A percentile compares a stretch with the other conserved stretches of the same genome.
Conservation (phyloP, 1,284 basidiomycete species). For the Austroboletus olivaceoglutinosus region DNA sequence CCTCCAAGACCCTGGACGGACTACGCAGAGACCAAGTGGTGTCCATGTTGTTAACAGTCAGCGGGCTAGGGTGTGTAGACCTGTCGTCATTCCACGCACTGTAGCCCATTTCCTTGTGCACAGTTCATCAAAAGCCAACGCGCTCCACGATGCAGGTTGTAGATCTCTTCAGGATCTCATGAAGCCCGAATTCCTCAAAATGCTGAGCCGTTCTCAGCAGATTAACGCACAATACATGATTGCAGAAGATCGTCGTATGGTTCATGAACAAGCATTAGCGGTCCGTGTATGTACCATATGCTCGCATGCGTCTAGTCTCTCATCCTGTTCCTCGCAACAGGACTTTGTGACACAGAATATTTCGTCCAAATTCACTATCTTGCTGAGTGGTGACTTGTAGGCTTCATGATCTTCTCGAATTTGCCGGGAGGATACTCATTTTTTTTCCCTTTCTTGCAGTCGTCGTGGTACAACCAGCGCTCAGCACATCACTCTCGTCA, state of each 20-base stretch:
- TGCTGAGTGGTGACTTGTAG: slow-evolving; percentile 52
- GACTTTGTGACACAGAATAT: slow-evolving; percentile 45
- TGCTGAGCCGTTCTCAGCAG: slow-evolving; percentile 39
- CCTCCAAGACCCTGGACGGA: slow-evolving; percentile 23
- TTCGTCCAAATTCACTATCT: slow-evolving; percentile 44
- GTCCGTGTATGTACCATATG: slow-evolving; percentile 38
- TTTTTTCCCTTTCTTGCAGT: slow-evolving; percentile 27
- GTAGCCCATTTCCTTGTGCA: background rate
- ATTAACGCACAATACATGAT: slow-evolving; percentile 39
- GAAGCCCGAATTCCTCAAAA: slow-evolving; percentile 36
- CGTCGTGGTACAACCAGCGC: slow-evolving; percentile 41
- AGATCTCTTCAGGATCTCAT: slow-evolving; percentile 41
- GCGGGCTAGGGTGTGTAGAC: slow-evolving; percentile 29
- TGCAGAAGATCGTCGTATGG: slow-evolving; percentile 37
- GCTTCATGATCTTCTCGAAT: slow-evolving; percentile 31
- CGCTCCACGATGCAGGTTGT: slow-evolving; percentile 49
- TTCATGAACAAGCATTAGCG: slow-evolving; percentile 40
- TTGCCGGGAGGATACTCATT: background rate
- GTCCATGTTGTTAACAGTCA: slow-evolving; percentile 15
- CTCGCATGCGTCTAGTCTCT: background rate
- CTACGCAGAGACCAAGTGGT: slow-evolving; percentile 16
- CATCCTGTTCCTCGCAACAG: slow-evolving; percentile 28
- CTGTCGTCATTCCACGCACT: background rate
- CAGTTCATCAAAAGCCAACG: slow-evolving; percentile 41
- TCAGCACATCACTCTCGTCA: slow-evolving; percentile 40